phyloP scores from a whole-genome alignment of 2,329 filamentous ascomycete genomes.

The Fusarium dlaminii region DNA sequence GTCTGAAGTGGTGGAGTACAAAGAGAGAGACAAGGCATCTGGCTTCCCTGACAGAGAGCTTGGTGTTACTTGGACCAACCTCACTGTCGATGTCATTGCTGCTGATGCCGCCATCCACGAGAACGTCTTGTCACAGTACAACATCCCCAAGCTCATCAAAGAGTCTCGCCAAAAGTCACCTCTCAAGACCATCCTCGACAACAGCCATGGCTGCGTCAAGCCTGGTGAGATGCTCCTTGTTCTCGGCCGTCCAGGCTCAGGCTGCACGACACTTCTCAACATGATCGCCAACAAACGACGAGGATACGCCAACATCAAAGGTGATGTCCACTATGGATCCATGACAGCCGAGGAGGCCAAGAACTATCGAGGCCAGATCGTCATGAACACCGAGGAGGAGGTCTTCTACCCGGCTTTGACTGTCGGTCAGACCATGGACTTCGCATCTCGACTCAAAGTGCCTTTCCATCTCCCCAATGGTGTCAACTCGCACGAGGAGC shows the following conservation, averaged over 20 bases:
- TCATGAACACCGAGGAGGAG: constrained; percentile 78
- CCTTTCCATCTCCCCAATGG: constrained; percentile 59
- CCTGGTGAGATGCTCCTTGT: constrained; percentile 79
- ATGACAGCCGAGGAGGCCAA: constrained; percentile 59
- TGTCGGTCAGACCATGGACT: constrained; percentile 75
- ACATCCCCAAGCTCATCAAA: constrained; percentile 61
- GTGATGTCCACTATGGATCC: constrained; percentile 66
- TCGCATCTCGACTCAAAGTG: constrained; percentile 71
- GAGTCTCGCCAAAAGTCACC: constrained; percentile 66
- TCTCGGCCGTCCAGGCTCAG: constrained; percentile 73
- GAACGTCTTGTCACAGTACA: constrained; percentile 69
- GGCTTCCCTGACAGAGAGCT: constrained; percentile 60
- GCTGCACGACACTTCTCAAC: constrained; percentile 77
- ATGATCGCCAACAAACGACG: constrained; percentile 71
- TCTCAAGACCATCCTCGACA: constrained; percentile 71
- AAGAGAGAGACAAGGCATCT: constrained; percentile 55
- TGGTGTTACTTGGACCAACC: constrained; percentile 71
- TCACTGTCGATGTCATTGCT: constrained; percentile 70
- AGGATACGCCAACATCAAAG: constrained; percentile 67
- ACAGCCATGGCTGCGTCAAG: constrained; percentile 74
- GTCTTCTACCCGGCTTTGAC: constrained; percentile 73
- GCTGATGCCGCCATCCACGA: constrained; percentile 72
- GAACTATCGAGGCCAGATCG: constrained; percentile 65
- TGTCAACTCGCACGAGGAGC: constrained; percentile 53
- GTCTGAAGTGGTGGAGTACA: constrained; percentile 55